phyloP scores from a whole-genome alignment of 257 asterid species.

The Fraxinus excelsior region DNA sequence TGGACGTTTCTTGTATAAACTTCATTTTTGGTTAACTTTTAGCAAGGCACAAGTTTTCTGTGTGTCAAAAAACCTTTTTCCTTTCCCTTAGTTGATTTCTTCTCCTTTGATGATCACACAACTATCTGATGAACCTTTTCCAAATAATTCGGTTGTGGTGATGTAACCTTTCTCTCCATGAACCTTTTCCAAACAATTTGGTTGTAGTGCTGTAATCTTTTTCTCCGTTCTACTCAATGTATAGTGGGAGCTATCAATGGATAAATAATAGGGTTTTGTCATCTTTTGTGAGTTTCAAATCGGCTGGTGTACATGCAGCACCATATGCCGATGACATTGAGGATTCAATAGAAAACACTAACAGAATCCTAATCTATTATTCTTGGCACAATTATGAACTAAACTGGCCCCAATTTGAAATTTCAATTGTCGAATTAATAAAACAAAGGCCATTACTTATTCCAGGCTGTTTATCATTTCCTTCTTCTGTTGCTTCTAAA shows the following conservation, averaged over 20 bases:
- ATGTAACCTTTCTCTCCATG: neutral
- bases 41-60: neutral
- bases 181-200: too few species aligned
- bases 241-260: neutral
- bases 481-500: neutral
- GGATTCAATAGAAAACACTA: neutral
- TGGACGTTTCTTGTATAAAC: neutral
- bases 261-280: neutral
- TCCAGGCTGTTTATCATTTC: neutral
- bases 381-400: neutral
- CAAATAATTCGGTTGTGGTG: neutral
- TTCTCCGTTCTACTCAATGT: neutral
- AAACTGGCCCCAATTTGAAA: neutral
- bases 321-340: neutral
- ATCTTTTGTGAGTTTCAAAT: neutral
- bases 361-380: neutral
- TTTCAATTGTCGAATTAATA: neutral
- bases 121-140: neutral
- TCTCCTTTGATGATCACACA: neutral
- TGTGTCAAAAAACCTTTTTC: neutral
- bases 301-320: neutral
- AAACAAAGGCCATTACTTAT: neutral
- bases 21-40: neutral
- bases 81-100: neutral
- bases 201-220: too few species aligned